Evolutionary conservation across 495 filamentous ascomycete species (phyloP).

Genomic region (Choiromyces venosus): DNA sequence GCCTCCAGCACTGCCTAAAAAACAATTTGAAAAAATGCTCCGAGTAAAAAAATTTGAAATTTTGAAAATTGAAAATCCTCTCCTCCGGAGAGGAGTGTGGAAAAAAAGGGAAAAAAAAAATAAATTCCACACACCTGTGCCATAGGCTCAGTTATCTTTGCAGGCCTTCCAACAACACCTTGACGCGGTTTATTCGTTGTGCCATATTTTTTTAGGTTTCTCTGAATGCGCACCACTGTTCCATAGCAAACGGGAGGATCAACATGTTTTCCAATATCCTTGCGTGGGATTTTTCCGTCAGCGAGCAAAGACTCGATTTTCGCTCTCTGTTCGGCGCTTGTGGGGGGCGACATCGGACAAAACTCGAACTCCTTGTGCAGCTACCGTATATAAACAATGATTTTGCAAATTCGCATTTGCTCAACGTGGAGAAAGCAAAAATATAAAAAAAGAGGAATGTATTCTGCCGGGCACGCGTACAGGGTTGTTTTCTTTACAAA

Average conservation of each 20-base stretch:
- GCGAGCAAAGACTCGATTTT: neutral
- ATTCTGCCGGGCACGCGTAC: neutral
- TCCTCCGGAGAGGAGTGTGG: neutral
- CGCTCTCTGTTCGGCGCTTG: neutral
- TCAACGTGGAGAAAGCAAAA: neutral
- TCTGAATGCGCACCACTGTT: constrained; percentile 1
- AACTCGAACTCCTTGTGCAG: neutral
- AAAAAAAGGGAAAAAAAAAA: neutral
- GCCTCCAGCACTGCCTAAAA: constrained; percentile 3
- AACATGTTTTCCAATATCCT: constrained; percentile 4
- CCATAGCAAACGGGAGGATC: neutral
- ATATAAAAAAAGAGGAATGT: neutral
- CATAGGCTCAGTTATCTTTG: neutral
- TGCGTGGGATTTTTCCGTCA: constrained; percentile 2
- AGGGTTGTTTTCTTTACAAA: neutral
- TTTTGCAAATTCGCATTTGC: neutral
- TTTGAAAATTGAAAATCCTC: neutral
- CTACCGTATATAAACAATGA: neutral
- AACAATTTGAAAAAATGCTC: constrained; percentile 1
- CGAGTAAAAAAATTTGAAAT: neutral
- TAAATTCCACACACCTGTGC: neutral
- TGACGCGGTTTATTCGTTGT: neutral
- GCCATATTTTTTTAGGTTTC: constrained; percentile 1
- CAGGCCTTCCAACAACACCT: neutral
- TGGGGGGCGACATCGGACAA: neutral